phyloP scores from a whole-genome alignment of 352 stramenopile genomes.

The Globisporangium parvum region DNA sequence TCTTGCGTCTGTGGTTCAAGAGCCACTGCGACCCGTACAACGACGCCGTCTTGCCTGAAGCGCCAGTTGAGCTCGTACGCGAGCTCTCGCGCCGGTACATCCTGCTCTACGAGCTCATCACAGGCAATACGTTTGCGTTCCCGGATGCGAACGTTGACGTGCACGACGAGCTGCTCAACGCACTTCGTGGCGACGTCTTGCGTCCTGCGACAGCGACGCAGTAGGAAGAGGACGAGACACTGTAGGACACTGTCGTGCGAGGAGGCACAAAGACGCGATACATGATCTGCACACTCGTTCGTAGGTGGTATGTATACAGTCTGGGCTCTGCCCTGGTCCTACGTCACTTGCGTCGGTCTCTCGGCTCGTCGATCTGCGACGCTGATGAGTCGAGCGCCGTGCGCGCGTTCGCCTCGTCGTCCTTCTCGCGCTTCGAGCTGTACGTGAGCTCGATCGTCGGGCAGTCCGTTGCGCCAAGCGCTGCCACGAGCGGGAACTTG shows the following conservation, averaged over 20 bases:
- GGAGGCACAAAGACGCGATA: no score
- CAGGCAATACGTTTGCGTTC: slow-evolving; percentile 92
- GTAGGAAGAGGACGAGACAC: no score
- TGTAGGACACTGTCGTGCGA: no score
- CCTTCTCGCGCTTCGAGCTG: slow-evolving; percentile 5
- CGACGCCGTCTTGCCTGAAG: slow-evolving; percentile 91
- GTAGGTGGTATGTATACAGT: no score
- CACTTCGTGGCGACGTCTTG: slow-evolving; percentile 29
- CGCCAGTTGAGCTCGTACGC: slow-evolving; percentile 93
- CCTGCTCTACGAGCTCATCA: slow-evolving; percentile 98
- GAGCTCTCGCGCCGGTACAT: slow-evolving; percentile 97
- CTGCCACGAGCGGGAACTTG: not conserved
- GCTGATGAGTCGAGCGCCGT: slow-evolving; percentile 8
- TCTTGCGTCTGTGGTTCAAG: slow-evolving; percentile 97
- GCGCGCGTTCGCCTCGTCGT: not conserved
- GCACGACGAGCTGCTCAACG: slow-evolving; percentile 44
- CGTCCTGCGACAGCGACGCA: slow-evolving; percentile 12
- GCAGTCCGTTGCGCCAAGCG: not conserved
- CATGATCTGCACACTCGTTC: no score
- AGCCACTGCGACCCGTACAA: slow-evolving; percentile 99
- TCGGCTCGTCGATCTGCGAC: slow-evolving; percentile 18
- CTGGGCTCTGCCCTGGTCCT: no score
- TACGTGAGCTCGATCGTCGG: slow-evolving; percentile 8
- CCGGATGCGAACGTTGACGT: slow-evolving; percentile 18
- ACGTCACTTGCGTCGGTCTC: not conserved